Conservation (phyloP, 2,329 filamentous ascomycete genomes). For the Penicillium fuscoglaucum region DNA sequence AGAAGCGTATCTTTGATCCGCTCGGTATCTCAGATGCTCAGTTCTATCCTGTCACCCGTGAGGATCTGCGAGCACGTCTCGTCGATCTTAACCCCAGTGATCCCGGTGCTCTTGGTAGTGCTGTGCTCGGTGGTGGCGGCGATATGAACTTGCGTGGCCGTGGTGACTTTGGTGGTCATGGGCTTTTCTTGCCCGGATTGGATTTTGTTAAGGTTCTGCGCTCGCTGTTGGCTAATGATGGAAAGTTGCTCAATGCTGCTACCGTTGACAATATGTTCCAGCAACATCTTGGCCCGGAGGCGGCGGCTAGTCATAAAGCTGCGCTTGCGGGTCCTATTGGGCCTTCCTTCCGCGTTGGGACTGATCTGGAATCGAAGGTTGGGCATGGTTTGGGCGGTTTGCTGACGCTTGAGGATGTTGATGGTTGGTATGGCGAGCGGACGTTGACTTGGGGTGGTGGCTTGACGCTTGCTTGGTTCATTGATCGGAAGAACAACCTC, state of each 20-base stretch:
- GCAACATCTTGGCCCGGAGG: conserved; percentile 30
- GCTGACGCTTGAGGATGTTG: conserved; percentile 43
- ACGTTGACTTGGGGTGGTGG: conserved; percentile 53
- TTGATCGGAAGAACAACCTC: conserved; percentile 51
- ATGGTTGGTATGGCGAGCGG: conserved; percentile 47
- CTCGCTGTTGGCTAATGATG: conserved; percentile 34
- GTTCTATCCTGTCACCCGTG: conserved; percentile 43
- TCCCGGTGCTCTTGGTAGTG: conserved; percentile 36
- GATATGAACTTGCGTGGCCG: conserved; percentile 34
- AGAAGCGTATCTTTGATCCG: conserved; percentile 48
- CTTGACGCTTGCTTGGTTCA: conserved; percentile 50
- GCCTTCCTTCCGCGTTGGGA: conserved; percentile 40
- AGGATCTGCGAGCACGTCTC: conserved; percentile 37
- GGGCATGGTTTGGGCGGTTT: conserved; percentile 48
- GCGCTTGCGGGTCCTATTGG: conserved; percentile 37
- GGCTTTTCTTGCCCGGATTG: conserved; percentile 37
- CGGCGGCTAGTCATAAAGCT: conserved; percentile 27
- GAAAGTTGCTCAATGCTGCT: conserved; percentile 28
- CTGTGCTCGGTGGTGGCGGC: conserved; percentile 37
- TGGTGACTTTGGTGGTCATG: conserved; percentile 49
- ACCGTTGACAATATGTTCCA: conserved; percentile 33
- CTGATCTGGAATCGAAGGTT: conserved; percentile 32
- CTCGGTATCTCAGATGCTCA: conserved; percentile 45
- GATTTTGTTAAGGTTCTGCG: conserved; percentile 35
- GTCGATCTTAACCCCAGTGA: conserved; percentile 45